These are phyloP conservation scores for Wickerhamiella hasegawae DNA, from an alignment of 805 yeast genomes.

Conservation along the genomic window DNA sequence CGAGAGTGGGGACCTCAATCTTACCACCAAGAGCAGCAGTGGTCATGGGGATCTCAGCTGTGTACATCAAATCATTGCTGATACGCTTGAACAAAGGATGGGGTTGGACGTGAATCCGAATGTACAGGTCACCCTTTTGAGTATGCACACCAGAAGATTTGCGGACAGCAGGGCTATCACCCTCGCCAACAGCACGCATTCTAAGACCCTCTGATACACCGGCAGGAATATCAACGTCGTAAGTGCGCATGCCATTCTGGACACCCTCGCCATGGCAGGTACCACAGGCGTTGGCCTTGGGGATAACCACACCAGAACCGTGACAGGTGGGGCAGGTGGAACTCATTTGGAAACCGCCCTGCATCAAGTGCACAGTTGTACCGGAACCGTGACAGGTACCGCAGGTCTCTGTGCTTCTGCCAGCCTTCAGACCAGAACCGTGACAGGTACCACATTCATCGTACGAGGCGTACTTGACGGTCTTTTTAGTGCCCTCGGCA, in stretches of 20 bases:
- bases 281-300: slow-evolving; percentile 51
- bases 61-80: slow-evolving; percentile 49
- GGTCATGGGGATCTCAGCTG: slow-evolving; percentile 68
- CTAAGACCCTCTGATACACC: slow-evolving; percentile 82
- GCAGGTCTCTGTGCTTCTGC: slow-evolving; percentile 65
- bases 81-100: slow-evolving; percentile 56
- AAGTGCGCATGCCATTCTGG: slow-evolving; percentile 44
- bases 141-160: slow-evolving; percentile 53
- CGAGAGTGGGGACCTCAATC: slow-evolving; percentile 73
- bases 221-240: slow-evolving; percentile 71
- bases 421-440: slow-evolving; percentile 73
- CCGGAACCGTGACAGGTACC: slow-evolving; percentile 87
- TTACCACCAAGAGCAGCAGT: slow-evolving; percentile 95
- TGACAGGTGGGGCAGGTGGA: slow-evolving; percentile 78
- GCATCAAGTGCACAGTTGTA: slow-evolving; percentile 63
- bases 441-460: slow-evolving; percentile 66
- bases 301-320: slow-evolving; percentile 74
- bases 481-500: slow-evolving; percentile 55
- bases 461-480: slow-evolving; percentile 54
- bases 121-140: slow-evolving; percentile 73
- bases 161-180: slow-evolving; percentile 74
- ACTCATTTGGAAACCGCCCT: slow-evolving; percentile 94
- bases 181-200: slow-evolving; percentile 71
- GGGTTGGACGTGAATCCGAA: slow-evolving; percentile 61
- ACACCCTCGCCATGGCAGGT: slow-evolving; percentile 89